phyloP scores from a whole-genome alignment of 257 asterid species.

The Ophiorrhiza pumila region DNA sequence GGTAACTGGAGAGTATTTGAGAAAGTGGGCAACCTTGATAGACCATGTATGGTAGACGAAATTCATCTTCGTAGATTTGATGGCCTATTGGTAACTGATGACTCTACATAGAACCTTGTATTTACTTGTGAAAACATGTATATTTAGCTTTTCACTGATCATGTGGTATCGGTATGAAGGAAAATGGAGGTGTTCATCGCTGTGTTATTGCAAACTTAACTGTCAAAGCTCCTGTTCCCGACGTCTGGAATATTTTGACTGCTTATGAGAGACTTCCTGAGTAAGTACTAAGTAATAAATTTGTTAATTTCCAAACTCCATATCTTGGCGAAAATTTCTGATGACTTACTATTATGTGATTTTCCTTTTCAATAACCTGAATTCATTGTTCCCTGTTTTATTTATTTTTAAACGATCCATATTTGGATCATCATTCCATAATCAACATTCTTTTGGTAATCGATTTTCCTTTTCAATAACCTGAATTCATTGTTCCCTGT shows the following conservation, averaged over 20 bases:
- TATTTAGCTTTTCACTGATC: constrained; percentile 24
- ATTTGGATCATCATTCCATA: background rate
- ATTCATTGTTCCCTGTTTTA: background rate
- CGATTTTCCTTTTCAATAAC: constrained; percentile 1
- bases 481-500: background rate
- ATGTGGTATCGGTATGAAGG: constrained; percentile 49
- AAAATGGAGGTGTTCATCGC: constrained; percentile 95
- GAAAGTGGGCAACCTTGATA: constrained; percentile 62
- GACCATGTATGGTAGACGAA: constrained; percentile 86
- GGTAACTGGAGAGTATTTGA: constrained; percentile 81
- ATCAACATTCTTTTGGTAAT: background rate
- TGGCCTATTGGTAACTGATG: constrained; percentile 74
- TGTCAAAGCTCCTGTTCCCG: constrained; percentile 80
- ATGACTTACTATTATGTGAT: background rate
- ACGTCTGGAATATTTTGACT: constrained; percentile 90
- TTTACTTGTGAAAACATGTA: constrained; percentile 12
- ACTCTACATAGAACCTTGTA: constrained; percentile 19
- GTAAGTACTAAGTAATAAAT: constrained; percentile 54
- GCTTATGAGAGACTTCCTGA: constrained; percentile 85
- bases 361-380: constrained; percentile 2
- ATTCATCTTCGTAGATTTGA: constrained; percentile 97
- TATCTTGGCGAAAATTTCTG: background rate
- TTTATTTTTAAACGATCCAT: background rate
- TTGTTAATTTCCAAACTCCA: background rate
- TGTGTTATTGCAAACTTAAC: constrained; percentile 93